Percentiles rank a stretch among this genome's conserved stretches.
Conservation (phyloP, 225 moss, liverwort and hornwort species). For the Ulota crispa region DNA sequence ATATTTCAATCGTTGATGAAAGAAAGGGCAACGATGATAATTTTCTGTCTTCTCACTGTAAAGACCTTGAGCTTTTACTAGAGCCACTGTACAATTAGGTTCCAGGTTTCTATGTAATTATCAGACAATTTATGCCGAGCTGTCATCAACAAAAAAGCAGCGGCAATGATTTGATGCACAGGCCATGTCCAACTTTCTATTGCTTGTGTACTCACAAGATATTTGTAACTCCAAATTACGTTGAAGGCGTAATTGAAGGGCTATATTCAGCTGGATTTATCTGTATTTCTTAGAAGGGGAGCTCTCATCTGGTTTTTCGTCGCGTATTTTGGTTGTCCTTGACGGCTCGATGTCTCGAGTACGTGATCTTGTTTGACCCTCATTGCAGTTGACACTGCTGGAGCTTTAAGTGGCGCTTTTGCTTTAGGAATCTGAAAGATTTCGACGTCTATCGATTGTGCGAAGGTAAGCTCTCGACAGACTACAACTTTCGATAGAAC, state of each 20-base stretch:
- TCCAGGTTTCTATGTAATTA: conserved; percentile 32
- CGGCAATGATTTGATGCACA: conserved; percentile 7
- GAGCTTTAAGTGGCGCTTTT: conserved; percentile 8
- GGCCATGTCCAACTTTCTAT: conserved; percentile 1
- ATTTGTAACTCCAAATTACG: conserved; percentile 24
- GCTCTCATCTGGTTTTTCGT: neutral
- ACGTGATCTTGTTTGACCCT: neutral
- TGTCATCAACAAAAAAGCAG: conserved; percentile 11
- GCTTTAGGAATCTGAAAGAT: conserved; percentile 9
- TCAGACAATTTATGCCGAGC: conserved; percentile 21
- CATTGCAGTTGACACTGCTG: neutral
- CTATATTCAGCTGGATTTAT: conserved; percentile 23
- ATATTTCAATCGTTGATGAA: conserved; percentile 53
- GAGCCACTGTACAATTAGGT: conserved; percentile 24
- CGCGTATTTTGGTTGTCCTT: neutral
- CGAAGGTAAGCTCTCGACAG: conserved; percentile 4
- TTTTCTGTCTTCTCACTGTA: conserved; percentile 7
- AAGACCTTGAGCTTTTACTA: neutral
- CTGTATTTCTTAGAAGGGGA: conserved; percentile 2
- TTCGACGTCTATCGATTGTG: neutral
- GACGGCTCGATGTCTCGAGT: neutral
- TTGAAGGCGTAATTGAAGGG: neutral
- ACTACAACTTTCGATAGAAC: neutral
- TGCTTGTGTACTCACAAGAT: conserved; percentile 24
- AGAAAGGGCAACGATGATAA: neutral